Base-by-base conservation (phyloP, 495 filamentous ascomycete species). In the Glonium stellatum region DNA sequence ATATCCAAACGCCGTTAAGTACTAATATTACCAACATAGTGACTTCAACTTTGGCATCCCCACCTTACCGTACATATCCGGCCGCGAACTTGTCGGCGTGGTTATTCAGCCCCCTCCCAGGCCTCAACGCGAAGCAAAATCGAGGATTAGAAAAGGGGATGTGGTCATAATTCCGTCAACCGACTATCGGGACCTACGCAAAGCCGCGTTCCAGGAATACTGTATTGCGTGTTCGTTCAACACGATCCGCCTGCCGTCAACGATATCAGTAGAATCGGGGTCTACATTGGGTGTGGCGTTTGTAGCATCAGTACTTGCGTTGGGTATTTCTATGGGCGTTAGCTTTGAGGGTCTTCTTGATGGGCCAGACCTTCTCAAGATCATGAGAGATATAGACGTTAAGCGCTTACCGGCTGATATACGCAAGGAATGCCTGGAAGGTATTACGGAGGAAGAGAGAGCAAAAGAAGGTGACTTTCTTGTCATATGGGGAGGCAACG, bases 131-230 rank as follows among this genome's bases (percentile, higher is more conserved):
- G 21, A 3, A 50, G 18, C 1, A 50, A 50, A 18, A 23, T 50
- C 47, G 47, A 11, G 5, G 47, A n/a, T 23, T n/a, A n/a, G n/a
- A n/a, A 67, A 73, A 27, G 80, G 82, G 25, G 83, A 87, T 55
- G 69, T 77, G 46, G 84, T 88, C 8, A 75, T 85, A 19, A 81
- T 79, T 0, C 79, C 83, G 12, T 87, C 84, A 6, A 89, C 84
- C 25, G 85, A 89, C 70, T 87, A 87, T 67, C 80, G 86, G 0
- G 84, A 89, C 60, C 77, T 83, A 48, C 76, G 85, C 34, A 87
- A 87, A 70, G 79, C 84, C 0, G 79, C 84, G 10, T 89, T 84
- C 67, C 86, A 87, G 69, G 78, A 88, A 71, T 87, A 87, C 67
- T 77, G 81, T 25, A 75, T 87, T 11, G 78, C 82, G 0, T 83